phyloP scores from a whole-genome alignment of 345 rosid genomes.

The Moricandia moricandioides region DNA sequence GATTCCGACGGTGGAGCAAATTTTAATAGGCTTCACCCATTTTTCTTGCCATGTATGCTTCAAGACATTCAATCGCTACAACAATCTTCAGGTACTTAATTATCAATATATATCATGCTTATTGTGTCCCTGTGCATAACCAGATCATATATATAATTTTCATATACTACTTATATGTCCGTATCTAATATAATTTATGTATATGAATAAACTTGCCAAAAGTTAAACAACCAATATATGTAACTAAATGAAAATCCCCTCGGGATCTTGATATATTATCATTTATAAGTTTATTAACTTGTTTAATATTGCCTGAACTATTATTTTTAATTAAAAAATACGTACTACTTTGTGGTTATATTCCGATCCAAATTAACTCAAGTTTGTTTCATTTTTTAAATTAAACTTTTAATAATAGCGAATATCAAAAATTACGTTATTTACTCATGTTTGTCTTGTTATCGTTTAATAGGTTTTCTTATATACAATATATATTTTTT shows the following conservation, averaged over 20 bases:
- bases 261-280: neutral
- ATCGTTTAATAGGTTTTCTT: neutral
- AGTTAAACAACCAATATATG: neutral
- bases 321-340: neutral
- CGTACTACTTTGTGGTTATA: neutral
- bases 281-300: neutral
- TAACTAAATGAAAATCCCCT: neutral
- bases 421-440: neutral
- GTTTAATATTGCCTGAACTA: neutral
- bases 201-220: neutral
- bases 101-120: neutral
- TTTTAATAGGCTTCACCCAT: constrained; percentile 70
- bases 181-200: neutral
- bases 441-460: neutral
- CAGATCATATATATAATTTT: neutral
- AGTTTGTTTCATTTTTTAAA: neutral
- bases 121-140: constrained; percentile 20
- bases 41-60: constrained; percentile 83
- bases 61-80: constrained; percentile 92
- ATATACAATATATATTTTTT: neutral
- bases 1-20: constrained; percentile 84
- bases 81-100: constrained; percentile 76
- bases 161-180: neutral
- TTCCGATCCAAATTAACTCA: neutral
- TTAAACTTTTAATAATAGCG: neutral